Evolutionary conservation across 768 basidiomycete species (phyloP), one percentile per base, ranked within the genome.

Genomic region (Mycena alexandri): DNA sequence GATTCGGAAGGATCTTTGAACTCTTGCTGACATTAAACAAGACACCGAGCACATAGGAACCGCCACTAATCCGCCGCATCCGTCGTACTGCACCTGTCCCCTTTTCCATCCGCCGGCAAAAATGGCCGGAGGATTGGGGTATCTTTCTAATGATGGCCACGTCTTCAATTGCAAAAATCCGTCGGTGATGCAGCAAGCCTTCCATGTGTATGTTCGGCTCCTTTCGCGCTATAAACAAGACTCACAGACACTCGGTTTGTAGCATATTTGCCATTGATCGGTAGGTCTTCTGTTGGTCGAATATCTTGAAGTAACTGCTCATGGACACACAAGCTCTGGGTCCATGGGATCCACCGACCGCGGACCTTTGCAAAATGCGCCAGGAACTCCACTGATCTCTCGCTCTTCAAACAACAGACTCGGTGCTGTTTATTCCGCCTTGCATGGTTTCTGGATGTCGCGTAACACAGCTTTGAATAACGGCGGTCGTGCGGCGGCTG

Each of bases 191-290:
- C 82, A 83, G 34, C 84, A 82, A 63, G 81, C 87, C 0, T 87
- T 82, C 75, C 86, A 88, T 69, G 86, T 88, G 85, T 87, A 71
- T 61, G 86, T 77, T 0, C 2, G 13, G 12, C 29, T 22, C 34
- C 42, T 21, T 16, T 36, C 19, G n/a, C 14, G 10, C 43, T 9
- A 6, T 21, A 24, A 16, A 38, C 7, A 22, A 9, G 42, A 38
- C 52, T 61, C 3, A 38, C 38, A 38, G 38, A 2, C 58, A 14
- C 44, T 46, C 25, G 1, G 0, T 4, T 53, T 25, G 12, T 36
- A 86, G 86, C 10, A 84, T 87, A n/a, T 88, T 87, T 51, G 84
- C 85, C 16, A 82, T 84, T 63, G 86, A 86, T 65, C 79, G 75
- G 84, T 84, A 52, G 14, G 72, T 65, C 14, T 16, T 59, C n/a